Evolutionary conservation across 768 basidiomycete genomes (phyloP).

Genomic region (Mycena maculata): DNA sequence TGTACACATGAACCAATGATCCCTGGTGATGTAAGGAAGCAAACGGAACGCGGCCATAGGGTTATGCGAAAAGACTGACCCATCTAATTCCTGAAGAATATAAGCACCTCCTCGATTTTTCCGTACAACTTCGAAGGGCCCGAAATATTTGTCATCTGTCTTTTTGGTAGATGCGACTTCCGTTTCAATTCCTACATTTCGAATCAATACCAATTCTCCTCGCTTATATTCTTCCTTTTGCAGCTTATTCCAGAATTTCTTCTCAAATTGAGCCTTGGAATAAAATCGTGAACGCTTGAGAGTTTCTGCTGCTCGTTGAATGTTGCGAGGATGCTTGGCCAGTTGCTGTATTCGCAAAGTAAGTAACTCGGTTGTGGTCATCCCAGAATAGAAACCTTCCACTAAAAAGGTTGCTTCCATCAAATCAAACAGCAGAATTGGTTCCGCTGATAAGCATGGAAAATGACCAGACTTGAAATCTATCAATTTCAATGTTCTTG

Average conservation of each 20-base stretch:
- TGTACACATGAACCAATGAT: slow-evolving; percentile 1
- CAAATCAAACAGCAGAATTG: slow-evolving; percentile 45
- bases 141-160: slow-evolving; percentile 37
- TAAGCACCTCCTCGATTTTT: slow-evolving; percentile 29
- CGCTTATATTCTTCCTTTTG: slow-evolving; percentile 21
- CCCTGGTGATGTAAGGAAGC: slow-evolving; percentile 23
- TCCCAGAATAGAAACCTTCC: slow-evolving; percentile 22
- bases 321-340: slow-evolving; percentile 31
- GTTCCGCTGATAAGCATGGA: too few relatives aligned
- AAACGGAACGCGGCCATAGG: slow-evolving; percentile 24
- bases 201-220: slow-evolving; percentile 39
- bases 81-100: slow-evolving; percentile 27
- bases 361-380: slow-evolving; percentile 35
- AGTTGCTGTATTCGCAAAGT: slow-evolving; percentile 39
- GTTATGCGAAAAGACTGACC: neutral
- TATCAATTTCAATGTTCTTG: too few relatives aligned
- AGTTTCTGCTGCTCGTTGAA: slow-evolving; percentile 28
- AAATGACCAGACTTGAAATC: too few relatives aligned
- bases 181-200: slow-evolving; percentile 38
- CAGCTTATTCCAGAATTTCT: slow-evolving; percentile 29
- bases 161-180: slow-evolving; percentile 32
- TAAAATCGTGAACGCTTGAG: slow-evolving; percentile 34
- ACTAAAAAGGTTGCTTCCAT: slow-evolving; percentile 46
- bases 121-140: slow-evolving; percentile 38
- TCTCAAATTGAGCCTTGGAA: slow-evolving; percentile 41